phyloP scores from a whole-genome alignment of 2,329 filamentous ascomycete genomes.

The Teratosphaeria epicoccoides region DNA sequence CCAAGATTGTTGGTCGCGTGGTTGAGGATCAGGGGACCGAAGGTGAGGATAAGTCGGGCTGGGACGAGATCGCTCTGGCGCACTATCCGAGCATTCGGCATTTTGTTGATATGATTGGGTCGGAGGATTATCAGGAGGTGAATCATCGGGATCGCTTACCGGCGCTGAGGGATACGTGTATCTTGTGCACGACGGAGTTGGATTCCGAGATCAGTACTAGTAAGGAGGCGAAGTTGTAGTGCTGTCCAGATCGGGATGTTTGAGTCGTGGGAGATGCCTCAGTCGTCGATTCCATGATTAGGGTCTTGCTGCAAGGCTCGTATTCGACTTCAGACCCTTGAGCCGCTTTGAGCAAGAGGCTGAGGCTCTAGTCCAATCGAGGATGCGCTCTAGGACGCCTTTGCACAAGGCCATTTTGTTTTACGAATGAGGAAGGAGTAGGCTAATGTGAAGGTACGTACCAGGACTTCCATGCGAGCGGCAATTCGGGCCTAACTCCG shows the following conservation, averaged over 20 bases:
- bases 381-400: no score
- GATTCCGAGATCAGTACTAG: conserved; percentile 13
- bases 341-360: no score
- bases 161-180: conserved; percentile 27
- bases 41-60: conserved; percentile 26
- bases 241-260: not conserved
- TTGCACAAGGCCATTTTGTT: no score
- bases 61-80: conserved; percentile 55
- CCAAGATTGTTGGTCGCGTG: conserved; percentile 53
- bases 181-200: conserved; percentile 28
- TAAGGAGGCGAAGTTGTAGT: not conserved
- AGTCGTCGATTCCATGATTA: not conserved
- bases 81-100: conserved; percentile 53
- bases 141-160: conserved; percentile 44
- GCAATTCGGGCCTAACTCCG: no score
- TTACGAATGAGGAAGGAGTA: no score
- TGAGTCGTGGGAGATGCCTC: no score
- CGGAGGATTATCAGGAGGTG: conserved; percentile 48
- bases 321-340: no score
- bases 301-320: not conserved
- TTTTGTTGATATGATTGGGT: conserved; percentile 51
- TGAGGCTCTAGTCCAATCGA: no score
- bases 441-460: no score
- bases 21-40: conserved; percentile 26
- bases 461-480: no score